Base-by-base conservation (phyloP, 768 basidiomycete species). In the Pisolithus orientalis region DNA sequence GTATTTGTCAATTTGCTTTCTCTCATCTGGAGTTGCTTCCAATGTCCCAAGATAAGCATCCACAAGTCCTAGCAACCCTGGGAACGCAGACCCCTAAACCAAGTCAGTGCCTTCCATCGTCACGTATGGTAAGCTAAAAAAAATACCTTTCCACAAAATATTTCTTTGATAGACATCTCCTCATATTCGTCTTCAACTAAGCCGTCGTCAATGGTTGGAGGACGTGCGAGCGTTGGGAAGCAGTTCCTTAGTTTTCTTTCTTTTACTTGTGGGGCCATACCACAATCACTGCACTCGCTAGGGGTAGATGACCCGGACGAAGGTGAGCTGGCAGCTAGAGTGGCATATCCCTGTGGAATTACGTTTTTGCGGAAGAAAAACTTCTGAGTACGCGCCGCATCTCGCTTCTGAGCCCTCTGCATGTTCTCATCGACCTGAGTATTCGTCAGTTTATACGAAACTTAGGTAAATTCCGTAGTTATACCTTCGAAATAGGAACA, bases 361-460 rank as follows among this genome's bases (percentile, higher is more conserved):
- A 98, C 79, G 51, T 86, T 75, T 68, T 89, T 94, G 47, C 94
- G 79, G 80, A 99, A 99, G 69, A 77, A 90, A 71, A 96, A 99
- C 65, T 80, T 87, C 57, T 80, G 77, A n/a, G 78, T 67, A 47
- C 71, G 72, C 21, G 84, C 79, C 0, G 94, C 95, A 62, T 90
- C 85, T 44, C 94, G 77, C 45, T 75, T 72, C 67, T 99, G 96
- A 1, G 95, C 94, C 54, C 87, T 79, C 24, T 70, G 78, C 96
- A 98, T 98, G 62, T 99, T 99, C 68, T 90, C 90, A 65, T 99
- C 94, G 40, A 98, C 96, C 94, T 97, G 61, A 3, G 44, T 9
- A 45, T 54, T 40, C 48, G 49, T 53, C 40, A 29, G 44, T 29
- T 29, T 13, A 5, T 4, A 5, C 34, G 5, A 38, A 16, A 43